Base-by-base conservation (phyloP, 331 rosid genomes). In the Ulmus americana region DNA sequence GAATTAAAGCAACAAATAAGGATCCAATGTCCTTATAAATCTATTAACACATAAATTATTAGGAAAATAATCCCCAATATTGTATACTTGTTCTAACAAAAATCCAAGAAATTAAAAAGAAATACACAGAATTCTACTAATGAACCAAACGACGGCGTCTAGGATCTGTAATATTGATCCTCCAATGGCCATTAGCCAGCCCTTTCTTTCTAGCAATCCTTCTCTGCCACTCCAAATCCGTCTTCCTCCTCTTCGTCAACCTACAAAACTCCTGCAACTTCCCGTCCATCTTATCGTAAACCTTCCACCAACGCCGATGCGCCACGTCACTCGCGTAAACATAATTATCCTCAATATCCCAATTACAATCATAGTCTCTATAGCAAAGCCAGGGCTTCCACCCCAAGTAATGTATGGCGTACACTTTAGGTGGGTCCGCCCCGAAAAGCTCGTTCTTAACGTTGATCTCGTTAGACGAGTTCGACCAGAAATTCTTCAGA, bases 281-380 rank as follows among this genome's bases (percentile, higher is more conserved):
- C 44, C 45, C 22, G 5, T 87, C 83, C 91, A 92, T 76, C 20
- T 14, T 69, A 28, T 92, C 98, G 15, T 89, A 78, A 0, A 92
- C 16, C 55, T 61, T 81, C 98, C 98, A 92, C 98, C 98, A 92
- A 62, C 84, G 69, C 50, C 10, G 51, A 39, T 92, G 98, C 1
- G 98, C 98, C 67, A 82, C 95, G 67, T 92, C 96, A 38, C 95
- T 88, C 3, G 98, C 98, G 57, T 92, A 92, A 0, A 92, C 96
- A 6, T 74, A 74, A 12, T 85, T 90, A 22, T 84, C 85, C 28
- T 40, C 68, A 7, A 77, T 67, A 48, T 89, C 88, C 96, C 96
- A 92, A 13, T 92, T 92, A 51, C 98, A 92, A n/a, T 92, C 98
- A n/a, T 92, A 92, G 68, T 92, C 98, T 44, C 97, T 85, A 4